Evolutionary conservation across 2,329 filamentous ascomycete genomes (phyloP).

Genomic region (Pseudopyrenochaeta lycopersici): DNA sequence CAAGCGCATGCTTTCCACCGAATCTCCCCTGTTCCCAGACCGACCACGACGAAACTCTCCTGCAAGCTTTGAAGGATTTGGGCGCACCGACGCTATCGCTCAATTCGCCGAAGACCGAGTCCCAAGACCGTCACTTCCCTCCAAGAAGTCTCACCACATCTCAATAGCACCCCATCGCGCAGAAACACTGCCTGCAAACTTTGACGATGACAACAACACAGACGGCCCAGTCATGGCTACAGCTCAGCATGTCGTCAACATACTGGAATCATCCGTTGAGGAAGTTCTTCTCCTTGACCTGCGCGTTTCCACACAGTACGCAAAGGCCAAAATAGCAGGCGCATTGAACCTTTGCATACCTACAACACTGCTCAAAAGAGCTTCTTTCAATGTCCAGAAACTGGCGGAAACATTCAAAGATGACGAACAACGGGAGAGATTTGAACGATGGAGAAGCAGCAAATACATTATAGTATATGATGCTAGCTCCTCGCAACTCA

Average conservation of each 20-base stretch:
- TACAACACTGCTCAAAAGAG: conserved; percentile 88
- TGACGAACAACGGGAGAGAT: conserved; percentile 73
- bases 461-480: conserved; percentile 90
- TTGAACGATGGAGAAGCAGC: conserved; percentile 78
- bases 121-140: conserved; percentile 43
- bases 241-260: conserved; percentile 58
- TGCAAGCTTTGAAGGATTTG: conserved; percentile 52
- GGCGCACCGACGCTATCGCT: conserved; percentile 44
- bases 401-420: conserved; percentile 85
- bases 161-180: conserved; percentile 47
- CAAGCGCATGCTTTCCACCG: conserved; percentile 59
- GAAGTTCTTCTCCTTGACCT: conserved; percentile 81
- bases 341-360: conserved; percentile 94
- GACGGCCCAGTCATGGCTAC: conserved; percentile 54
- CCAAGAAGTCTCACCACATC: conserved; percentile 23
- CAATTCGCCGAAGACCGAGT: conserved; percentile 45
- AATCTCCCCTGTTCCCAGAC: conserved; percentile 52
- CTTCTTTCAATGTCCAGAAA: conserved; percentile 89
- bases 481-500: conserved; percentile 75
- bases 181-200: conserved; percentile 55
- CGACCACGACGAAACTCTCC: conserved; percentile 58
- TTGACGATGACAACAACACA: conserved; percentile 33
- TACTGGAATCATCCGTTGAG: conserved; percentile 57
- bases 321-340: conserved; percentile 76
- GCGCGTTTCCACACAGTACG: conserved; percentile 84